phyloP scores from a whole-genome alignment of 257 asterid species.

The Voacanga thouarsii region DNA sequence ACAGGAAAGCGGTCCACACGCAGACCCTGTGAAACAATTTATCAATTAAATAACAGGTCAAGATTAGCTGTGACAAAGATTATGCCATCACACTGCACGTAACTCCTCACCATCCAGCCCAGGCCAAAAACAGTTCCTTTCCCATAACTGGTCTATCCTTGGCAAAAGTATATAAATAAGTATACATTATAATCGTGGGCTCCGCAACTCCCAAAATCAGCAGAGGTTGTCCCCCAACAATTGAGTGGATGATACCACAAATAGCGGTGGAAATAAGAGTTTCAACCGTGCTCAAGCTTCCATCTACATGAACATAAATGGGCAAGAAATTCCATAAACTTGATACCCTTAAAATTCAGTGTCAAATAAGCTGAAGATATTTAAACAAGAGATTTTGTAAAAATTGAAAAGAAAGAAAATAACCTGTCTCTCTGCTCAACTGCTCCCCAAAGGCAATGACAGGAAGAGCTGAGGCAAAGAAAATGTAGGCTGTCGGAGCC shows the following conservation, averaged over 20 bases:
- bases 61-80: background rate
- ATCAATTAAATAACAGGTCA: background rate
- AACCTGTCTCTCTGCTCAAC: slow-evolving; percentile 87
- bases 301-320: slow-evolving; percentile 42
- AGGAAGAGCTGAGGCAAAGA: slow-evolving; percentile 95
- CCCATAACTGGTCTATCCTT: slow-evolving; percentile 53
- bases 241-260: slow-evolving; percentile 78
- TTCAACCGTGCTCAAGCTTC: slow-evolving; percentile 77
- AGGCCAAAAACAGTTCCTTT: slow-evolving; percentile 61
- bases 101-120: slow-evolving; percentile 79
- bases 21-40: slow-evolving; percentile 61
- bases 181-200: slow-evolving; percentile 90
- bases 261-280: slow-evolving; percentile 85
- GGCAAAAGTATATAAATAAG: slow-evolving; percentile 65
- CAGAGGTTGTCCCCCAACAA: slow-evolving; percentile 90
- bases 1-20: slow-evolving; percentile 75
- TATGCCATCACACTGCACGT: background rate
- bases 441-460: slow-evolving; percentile 94
- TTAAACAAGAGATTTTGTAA: background rate
- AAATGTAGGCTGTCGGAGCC: slow-evolving; percentile 85
- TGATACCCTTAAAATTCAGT: background rate
- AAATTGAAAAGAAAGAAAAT: background rate
- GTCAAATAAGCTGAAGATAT: background rate
- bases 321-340: background rate
- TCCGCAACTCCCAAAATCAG: slow-evolving; percentile 93